Evolutionary conservation across 768 basidiomycete species (phyloP), one percentile per base, ranked within the genome.

Genomic region (Tricholoma bakamatsutake): DNA sequence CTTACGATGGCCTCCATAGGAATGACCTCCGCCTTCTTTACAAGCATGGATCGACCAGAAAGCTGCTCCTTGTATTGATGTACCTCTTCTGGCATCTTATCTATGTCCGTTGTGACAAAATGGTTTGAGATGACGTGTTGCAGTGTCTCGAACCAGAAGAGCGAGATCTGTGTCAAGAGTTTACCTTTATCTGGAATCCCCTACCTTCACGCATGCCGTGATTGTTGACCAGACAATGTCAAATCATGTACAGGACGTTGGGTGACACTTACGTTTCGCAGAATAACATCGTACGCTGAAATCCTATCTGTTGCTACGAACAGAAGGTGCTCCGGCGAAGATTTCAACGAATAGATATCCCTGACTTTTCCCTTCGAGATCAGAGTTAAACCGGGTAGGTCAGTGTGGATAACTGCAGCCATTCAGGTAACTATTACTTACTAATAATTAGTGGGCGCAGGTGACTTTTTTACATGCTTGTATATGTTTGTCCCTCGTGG

Each of bases 281-380:
- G 80, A 66, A 98, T 87, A 62, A 97, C 88, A 77, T 99, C 96
- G 76, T 92, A 98, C 0, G 95, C 95, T 17, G 92, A 96, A 67
- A 98, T 96, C 59, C 97, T 81, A 73, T 99, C 97, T 9, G 90
- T 87, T 10, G 96, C 95, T 56, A 98, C 87, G 67, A 98, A 98
- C 40, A 99, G 80, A 17, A 99, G 80, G 61, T 83, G 80, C 52
- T 84, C 79, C 3, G 46, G 46, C 18, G 80, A 77, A 5, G 83
- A 84, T 5, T 87, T 84, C 11, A 83, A 86, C 31, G 80, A 64
- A 72, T 99, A 98, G 66, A 99, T 87, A 70, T 98, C 96, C 55
- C 97, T 84, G 18, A 99, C 97, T 80, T 99, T 99, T 56, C 97
- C 97, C 67, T 80, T 84, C 1, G 93, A 93, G 31, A 98, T 56